phyloP scores from a whole-genome alignment of 2,329 filamentous ascomycete genomes.

The Paramyrothecium roridum region DNA sequence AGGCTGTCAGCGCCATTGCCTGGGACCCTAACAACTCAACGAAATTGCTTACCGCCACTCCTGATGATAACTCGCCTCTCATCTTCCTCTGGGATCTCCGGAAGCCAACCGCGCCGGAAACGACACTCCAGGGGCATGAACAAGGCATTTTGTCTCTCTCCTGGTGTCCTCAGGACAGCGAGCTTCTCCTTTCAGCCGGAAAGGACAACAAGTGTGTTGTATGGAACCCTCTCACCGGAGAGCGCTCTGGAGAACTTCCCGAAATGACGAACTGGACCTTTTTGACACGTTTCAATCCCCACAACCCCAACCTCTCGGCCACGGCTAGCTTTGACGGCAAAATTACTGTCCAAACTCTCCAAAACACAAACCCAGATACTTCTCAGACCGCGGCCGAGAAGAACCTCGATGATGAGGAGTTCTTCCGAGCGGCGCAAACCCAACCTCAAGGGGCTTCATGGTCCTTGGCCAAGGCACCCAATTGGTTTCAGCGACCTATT shows the following conservation, averaged over 20 bases:
- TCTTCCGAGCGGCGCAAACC: conserved; percentile 90
- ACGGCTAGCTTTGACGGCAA: conserved; percentile 98
- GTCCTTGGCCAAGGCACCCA: conserved; percentile 79
- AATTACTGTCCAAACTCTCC: conserved; percentile 88
- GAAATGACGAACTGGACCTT: conserved; percentile 99
- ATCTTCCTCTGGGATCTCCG: conserved; percentile 93
- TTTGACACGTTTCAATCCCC: conserved; percentile 88
- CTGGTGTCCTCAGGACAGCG: conserved; percentile 90
- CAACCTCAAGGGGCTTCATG: conserved; percentile 90
- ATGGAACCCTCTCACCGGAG: conserved; percentile 93
- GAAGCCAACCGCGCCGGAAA: conserved; percentile 93
- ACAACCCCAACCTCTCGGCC: conserved; percentile 87
- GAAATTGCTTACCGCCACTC: conserved; percentile 87
- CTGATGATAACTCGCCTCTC: conserved; percentile 82
- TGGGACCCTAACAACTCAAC: conserved; percentile 97
- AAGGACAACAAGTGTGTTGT: conserved; percentile 95
- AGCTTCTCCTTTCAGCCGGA: conserved; percentile 86
- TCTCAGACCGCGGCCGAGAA: conserved; percentile 64
- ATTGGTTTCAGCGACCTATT: conserved; percentile 82
- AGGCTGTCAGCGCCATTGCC: conserved; percentile 89
- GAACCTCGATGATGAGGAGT: conserved; percentile 85
- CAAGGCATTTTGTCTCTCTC: conserved; percentile 90
- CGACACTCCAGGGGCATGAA: conserved; percentile 86
- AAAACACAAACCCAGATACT: conserved; percentile 83
- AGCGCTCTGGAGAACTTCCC: conserved; percentile 86